Evolutionary conservation across 2,329 filamentous ascomycete genomes (phyloP).

Genomic region (Lecanoromycetidae sp.): DNA sequence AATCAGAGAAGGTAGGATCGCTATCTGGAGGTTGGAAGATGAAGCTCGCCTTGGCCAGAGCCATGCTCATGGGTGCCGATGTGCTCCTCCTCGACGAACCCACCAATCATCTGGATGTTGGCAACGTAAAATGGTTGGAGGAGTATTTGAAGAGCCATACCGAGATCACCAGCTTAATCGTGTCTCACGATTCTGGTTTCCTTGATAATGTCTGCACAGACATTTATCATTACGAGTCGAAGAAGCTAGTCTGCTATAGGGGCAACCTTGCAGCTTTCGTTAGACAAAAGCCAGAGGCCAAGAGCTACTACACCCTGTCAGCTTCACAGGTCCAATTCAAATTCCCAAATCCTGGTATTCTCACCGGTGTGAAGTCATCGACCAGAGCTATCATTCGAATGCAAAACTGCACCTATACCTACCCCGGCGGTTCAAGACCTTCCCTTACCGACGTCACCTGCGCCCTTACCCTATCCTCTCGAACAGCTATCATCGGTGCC

Average conservation of each 20-base stretch:
- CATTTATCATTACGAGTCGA: conserved; percentile 97
- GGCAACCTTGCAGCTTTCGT: conserved; percentile 57
- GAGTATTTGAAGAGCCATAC: conserved; percentile 92
- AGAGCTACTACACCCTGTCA: conserved; percentile 95
- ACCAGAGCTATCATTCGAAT: conserved; percentile 93
- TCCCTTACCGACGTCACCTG: conserved; percentile 82
- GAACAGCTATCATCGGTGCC: conserved; percentile 89
- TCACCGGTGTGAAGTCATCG: conserved; percentile 88
- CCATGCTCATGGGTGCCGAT: conserved; percentile 95
- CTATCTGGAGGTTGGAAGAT: conserved; percentile 99
- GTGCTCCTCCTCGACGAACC: conserved; percentile 95
- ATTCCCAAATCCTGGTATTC: conserved; percentile 88
- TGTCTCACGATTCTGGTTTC: conserved; percentile 97
- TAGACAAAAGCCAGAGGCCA: conserved; percentile 78
- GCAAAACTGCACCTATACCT: conserved; percentile 83
- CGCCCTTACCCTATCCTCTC: conserved; percentile 74
- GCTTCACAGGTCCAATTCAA: conserved; percentile 87
- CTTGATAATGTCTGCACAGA: conserved; percentile 95
- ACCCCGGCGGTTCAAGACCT: conserved; percentile 77
- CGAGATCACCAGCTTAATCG: conserved; percentile 93
- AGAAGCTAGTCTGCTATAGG: conserved; percentile 61
- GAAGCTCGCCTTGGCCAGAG: conserved; percentile 91
- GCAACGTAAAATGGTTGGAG: conserved; percentile 91
- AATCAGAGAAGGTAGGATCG: conserved; percentile 82
- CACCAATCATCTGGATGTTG: conserved; percentile 95